These are phyloP conservation scores for Trametes versicolor DNA, from an alignment of 1,284 basidiomycete species.

Conservation along the genomic window DNA sequence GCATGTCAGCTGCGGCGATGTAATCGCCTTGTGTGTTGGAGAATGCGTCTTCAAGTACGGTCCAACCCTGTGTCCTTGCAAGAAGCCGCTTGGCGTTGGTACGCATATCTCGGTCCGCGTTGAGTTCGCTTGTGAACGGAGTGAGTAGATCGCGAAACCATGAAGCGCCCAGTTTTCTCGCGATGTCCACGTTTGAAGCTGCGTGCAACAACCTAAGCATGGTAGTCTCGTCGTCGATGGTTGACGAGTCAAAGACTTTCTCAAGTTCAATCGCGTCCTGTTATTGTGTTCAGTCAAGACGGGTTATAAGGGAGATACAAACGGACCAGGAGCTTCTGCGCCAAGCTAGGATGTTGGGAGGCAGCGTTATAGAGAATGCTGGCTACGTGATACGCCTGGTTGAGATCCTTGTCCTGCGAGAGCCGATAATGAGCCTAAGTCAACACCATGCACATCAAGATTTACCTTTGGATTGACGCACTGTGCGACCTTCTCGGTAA, in stretches of 20 bases:
- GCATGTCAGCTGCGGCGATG: slow-evolving; percentile 52
- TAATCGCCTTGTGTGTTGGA: slow-evolving; percentile 63
- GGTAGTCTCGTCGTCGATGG: slow-evolving; percentile 61
- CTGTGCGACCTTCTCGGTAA: slow-evolving; percentile 62
- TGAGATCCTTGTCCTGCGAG: slow-evolving; percentile 53
- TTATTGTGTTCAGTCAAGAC: background rate
- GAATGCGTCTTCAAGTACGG: slow-evolving; percentile 65
- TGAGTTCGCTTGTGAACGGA: slow-evolving; percentile 52
- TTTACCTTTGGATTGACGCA: slow-evolving; percentile 63
- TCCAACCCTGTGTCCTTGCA: slow-evolving; percentile 66
- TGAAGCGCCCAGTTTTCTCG: slow-evolving; percentile 52
- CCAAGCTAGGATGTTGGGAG: slow-evolving; percentile 63
- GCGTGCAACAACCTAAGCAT: slow-evolving; percentile 67
- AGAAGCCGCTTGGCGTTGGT: slow-evolving; percentile 55
- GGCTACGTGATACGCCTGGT: slow-evolving; percentile 65
- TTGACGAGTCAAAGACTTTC: slow-evolving; percentile 61
- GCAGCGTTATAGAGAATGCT: slow-evolving; percentile 68
- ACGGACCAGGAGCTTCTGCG: slow-evolving; percentile 55
- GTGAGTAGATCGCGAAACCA: slow-evolving; percentile 54
- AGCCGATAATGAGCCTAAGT: background rate
- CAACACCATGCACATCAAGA: slow-evolving; percentile 2
- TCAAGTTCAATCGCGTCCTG: slow-evolving; percentile 66
- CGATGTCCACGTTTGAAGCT: slow-evolving; percentile 68
- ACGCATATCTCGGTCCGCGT: slow-evolving; percentile 52
- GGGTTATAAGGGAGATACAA: background rate